Percentiles rank a stretch among this genome's conserved stretches.
Conservation (phyloP, 108 stramenopile species). For the Cyclostephanos invisitatus region DNA sequence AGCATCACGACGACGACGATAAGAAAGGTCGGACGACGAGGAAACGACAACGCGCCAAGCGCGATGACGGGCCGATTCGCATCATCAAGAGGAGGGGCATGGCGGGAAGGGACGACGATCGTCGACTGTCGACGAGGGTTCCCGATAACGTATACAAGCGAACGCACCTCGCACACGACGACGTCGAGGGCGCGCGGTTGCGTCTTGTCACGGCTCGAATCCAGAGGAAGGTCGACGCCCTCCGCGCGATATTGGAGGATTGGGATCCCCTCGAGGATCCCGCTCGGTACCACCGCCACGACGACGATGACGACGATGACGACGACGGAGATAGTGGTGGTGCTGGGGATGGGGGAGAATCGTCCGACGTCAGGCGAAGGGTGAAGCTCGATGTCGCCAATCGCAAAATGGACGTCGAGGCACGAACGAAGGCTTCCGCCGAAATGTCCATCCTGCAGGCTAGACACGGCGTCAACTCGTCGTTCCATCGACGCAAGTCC, state of each 20-base stretch:
- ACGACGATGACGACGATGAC: conserved; percentile 6
- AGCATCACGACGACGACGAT: neutral
- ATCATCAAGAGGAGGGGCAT: conserved; percentile 3
- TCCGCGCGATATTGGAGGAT: conserved; percentile 54
- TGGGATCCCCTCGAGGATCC: conserved; percentile 79
- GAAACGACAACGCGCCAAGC: neutral
- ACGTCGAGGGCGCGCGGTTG: conserved; percentile 48
- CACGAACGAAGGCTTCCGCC: conserved; percentile 20
- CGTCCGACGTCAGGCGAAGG: conserved; percentile 15
- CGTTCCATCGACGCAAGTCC: conserved; percentile 20
- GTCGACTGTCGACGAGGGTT: conserved; percentile 21
- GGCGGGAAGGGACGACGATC: neutral
- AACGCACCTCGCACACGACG: conserved; percentile 47
- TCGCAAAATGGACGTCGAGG: conserved; percentile 22
- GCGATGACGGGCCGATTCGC: conserved; percentile 11
- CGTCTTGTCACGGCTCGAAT: conserved; percentile 71
- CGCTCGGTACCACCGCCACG: neutral
- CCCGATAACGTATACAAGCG: conserved; percentile 44
- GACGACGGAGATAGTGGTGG: conserved; percentile 5
- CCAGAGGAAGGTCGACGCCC: conserved; percentile 57
- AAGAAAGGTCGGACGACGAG: neutral
- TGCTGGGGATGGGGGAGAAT: conserved; percentile 22
- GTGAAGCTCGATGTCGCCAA: conserved; percentile 30
- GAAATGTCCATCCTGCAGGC: conserved; percentile 31
- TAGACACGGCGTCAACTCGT: conserved; percentile 35